Evolutionary conservation across 1,139 yeast species (phyloP), one percentile per base, ranked within the genome.

Genomic region (Arxiozyma heterogenica): DNA sequence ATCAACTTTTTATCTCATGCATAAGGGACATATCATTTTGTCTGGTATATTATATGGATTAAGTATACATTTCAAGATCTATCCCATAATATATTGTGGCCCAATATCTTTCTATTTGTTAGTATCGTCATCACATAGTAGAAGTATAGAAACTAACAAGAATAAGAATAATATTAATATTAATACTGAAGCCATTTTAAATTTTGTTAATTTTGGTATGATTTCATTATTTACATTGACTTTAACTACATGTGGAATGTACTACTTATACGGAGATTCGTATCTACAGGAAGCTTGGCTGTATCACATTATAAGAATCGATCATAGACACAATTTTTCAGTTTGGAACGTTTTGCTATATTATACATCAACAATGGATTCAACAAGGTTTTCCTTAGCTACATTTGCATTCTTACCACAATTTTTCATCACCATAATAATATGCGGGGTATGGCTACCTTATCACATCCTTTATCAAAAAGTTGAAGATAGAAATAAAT

Each of bases 271-370:
- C 65, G 96, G 96, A 2, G 68, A 73, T 55, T 93, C 87, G 59
- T 93, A 85, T 66, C 59, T 93, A n/a, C 75, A 81, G 51, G 84
- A 91, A 61, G 79, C 97, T 0, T 90, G 88, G 67, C 66, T 89
- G 15, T 93, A 93, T 67, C 98, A 93, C 68, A 72, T 93, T 51
- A 75, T 81, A 5, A 76, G 98, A 57, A 71, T 89, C 17, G 98
- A 93, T 67, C 98, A 93, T 68, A 81, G 98, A 53, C 98, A 93
- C 71, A 93, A 93, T 69, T 93, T 93, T 65, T 88, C 96, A 1
- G 77, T 91, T 1, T 93, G 91, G 77, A 88, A 93, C 64, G 74
- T 89, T 21, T 74, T 83, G 39, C 73, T 93, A 49, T 93, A 93
- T 71, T 80, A 78, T 64, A 77, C 77, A 51, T 83, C 90, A 0